Conservation (phyloP, 306 rosid genomes). For the Corylus americana region DNA sequence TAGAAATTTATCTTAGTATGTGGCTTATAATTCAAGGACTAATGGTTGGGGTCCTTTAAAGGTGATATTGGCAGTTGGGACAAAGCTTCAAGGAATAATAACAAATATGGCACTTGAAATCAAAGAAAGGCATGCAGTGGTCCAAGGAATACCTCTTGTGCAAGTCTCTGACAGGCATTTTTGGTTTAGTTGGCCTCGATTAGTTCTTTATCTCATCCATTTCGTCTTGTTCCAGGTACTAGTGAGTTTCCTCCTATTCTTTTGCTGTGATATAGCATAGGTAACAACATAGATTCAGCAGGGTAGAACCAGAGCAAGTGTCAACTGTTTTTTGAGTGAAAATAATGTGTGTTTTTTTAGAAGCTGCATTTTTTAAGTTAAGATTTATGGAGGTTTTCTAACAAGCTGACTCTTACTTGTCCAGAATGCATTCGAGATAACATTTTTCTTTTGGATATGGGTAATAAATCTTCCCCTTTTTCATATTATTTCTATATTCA, state of each 20-base stretch:
- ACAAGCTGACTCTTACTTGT: slow-evolving; percentile 30
- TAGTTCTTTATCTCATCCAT: slow-evolving; percentile 79
- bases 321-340: background rate
- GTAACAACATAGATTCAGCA: background rate
- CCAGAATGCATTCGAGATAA: slow-evolving; percentile 96
- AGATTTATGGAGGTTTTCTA: slow-evolving; percentile 15
- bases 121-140: slow-evolving; percentile 85
- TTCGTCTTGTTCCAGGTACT: slow-evolving; percentile 88
- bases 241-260: background rate
- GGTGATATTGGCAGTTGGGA: slow-evolving; percentile 89
- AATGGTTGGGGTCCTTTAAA: slow-evolving; percentile 36
- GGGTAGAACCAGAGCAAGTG: background rate
- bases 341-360: background rate
- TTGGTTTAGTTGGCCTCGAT: slow-evolving; percentile 85
- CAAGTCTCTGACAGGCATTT: slow-evolving; percentile 90
- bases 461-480: slow-evolving; percentile 38
- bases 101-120: slow-evolving; percentile 88
- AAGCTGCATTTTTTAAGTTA: background rate
- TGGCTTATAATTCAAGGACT: slow-evolving; percentile 12
- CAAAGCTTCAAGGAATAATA: slow-evolving; percentile 92
- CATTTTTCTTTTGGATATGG: slow-evolving; percentile 92
- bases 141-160: slow-evolving; percentile 96
- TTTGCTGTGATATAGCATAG: background rate
- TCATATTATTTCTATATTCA: slow-evolving; percentile 5
- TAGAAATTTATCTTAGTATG: background rate